Base-by-base conservation (phyloP, 2,329 filamentous ascomycete species). In the Botryotinia narcissicola region DNA sequence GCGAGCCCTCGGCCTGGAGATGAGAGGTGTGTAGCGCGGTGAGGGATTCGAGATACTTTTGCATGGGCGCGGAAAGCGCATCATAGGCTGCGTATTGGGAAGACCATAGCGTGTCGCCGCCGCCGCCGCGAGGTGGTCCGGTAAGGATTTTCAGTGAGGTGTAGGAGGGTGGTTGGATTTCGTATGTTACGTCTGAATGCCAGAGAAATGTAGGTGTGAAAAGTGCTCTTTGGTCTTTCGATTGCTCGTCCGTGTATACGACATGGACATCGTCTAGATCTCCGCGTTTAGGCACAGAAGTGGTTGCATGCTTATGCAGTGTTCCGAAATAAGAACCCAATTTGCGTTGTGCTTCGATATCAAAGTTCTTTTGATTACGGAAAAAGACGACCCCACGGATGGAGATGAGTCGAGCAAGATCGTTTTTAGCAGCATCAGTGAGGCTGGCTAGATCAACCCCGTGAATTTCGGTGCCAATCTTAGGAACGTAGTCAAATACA, bases 81-180 rank as follows among this genome's bases (percentile, higher is more conserved):
- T 89, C 88, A 75, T 89, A 90, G 46, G 87, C 85, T 10, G 86
- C 88, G 76, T 89, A 89, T 76, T 87, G 86, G 0, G 85, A 87
- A 2, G 86, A 85, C 87, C 87, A 89, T 59, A 88, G 83, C 0
- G 87, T 89, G 75, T 88, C 87, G 51, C 87, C 87, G 35, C 87
- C 87, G 18, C 85, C 87, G 40, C 87, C 87, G 10, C 83, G 82
- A 10, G 87, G 85, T 51, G 87, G 87, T 1, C 86, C 86, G 1
- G 83, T 83, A 12, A 89, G 82, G 4, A 89, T 80, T 77, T 87
- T 88, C 32, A 89, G 81, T 2, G 84, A 86, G 16, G 87, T 89
- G 78, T 88, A 89, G 3, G 86, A 88, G 14, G 87, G 86, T 29
- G 87, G 87, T 78, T 88, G 87, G 12, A 87, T 77, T 78, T 89